A percentile compares a stretch with the other conserved stretches of the same genome.
These are phyloP conservation scores for Lachnum nothofagi DNA, from an alignment of 2,329 filamentous ascomycete genomes.

Conservation along the genomic window DNA sequence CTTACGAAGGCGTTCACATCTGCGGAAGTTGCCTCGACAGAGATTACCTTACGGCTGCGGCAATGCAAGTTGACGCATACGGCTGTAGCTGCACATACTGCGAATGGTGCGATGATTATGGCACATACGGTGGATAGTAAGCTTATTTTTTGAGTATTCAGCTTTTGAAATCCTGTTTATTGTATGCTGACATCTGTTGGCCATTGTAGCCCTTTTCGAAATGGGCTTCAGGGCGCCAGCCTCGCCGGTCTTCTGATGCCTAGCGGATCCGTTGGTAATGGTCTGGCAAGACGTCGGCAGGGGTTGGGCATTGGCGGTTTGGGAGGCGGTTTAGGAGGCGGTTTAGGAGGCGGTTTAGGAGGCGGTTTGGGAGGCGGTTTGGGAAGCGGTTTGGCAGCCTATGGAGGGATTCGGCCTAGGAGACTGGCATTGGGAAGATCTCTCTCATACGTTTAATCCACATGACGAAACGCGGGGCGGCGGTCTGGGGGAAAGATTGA, in stretches of 20 bases:
- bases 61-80: neutral
- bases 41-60: neutral
- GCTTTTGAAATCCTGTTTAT: neutral
- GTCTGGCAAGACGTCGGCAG: neutral
- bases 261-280: neutral
- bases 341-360: no score
- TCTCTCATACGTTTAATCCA: no score
- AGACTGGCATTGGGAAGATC: no score
- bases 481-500: no score
- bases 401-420: no score
- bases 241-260: neutral
- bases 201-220: neutral
- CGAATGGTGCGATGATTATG: conserved; percentile 5
- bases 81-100: conserved; percentile 3
- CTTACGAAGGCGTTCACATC: neutral
- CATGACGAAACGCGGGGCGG: no score
- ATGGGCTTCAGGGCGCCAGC: neutral
- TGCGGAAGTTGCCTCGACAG: conserved; percentile 2
- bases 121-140: neutral
- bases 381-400: no score
- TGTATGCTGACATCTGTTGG: neutral
- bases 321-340: no score
- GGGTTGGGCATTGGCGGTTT: neutral
- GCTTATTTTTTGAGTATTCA: neutral
- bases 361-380: no score